Evolutionary conservation across 148 eudicot genomes (phyloP), one percentile per base, ranked within the genome.

Genomic region (Chenopodium suecicum): DNA sequence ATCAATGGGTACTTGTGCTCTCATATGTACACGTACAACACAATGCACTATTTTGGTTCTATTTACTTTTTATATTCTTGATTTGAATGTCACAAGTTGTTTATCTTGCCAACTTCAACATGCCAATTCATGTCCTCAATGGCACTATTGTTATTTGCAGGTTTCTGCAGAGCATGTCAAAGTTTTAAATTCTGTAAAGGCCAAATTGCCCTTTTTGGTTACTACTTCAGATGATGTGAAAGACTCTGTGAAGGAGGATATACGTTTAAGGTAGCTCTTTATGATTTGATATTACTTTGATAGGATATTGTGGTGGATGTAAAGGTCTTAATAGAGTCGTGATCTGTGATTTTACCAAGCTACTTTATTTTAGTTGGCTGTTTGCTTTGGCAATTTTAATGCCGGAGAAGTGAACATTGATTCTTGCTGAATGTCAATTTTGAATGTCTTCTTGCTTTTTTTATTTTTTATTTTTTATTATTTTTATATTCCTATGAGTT

Each of bases 151-250:
- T 76, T 84, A 27, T 75, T 87, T 75, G 67, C 84, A 95, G 99
- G 98, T 95, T 82, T 90, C 92, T 76, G 98, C 85, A 31, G 97
- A 95, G 90, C 86, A 91, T 84, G 99, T 95, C 82, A 88, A 89
- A 66, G 89, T 95, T 56, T 81, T 95, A 87, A 95, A 94, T 86
- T 82, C 90, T 56, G 97, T 95, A 83, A 89, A 64, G 82, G 81
- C 85, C 54, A 95, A 91, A 88, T 88, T 95, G 81, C 99, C 99
- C 19, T 92, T 95, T 86, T 85, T 91, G 90, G 92, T 95, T 78
- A 93, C 99, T 48, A 91, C 92, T 74, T 83, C 90, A 44, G 98
- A 95, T 75, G 98, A 91, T 83, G 94, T 89, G 77, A 92, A 93
- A 78, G 97, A 92, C 84, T 84, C 89, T 52, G 77, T 84, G 19